Conservation (phyloP, 2,329 filamentous ascomycete genomes). For the Arthrobotrys entomopaga region DNA sequence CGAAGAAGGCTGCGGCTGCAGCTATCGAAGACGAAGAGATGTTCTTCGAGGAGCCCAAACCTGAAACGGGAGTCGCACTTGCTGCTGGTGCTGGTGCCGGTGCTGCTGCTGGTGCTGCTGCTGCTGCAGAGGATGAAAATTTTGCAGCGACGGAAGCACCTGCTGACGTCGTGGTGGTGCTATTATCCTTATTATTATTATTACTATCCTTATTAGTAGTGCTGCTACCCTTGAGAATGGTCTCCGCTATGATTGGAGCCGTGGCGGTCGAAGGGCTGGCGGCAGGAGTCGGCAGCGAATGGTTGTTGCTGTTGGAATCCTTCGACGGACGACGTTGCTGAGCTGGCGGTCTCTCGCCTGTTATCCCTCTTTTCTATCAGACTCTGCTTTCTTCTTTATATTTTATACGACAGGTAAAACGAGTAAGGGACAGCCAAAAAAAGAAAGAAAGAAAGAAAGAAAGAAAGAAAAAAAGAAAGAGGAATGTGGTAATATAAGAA, state of each 20-base stretch:
- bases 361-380: slow-evolving; percentile 11
- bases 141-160: slow-evolving; percentile 31
- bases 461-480: not conserved
- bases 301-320: slow-evolving; percentile 29
- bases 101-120: too few species aligned
- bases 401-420: too few species aligned
- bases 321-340: slow-evolving; percentile 18
- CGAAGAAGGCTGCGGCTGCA: slow-evolving; percentile 14
- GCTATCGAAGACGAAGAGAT: slow-evolving; percentile 48
- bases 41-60: slow-evolving; percentile 28
- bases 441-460: slow-evolving; percentile 6
- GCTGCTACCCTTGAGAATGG: not conserved
- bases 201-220: slow-evolving; percentile 23
- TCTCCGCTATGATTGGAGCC: slow-evolving; percentile 19
- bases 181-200: slow-evolving; percentile 25
- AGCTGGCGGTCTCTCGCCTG: slow-evolving; percentile 46
- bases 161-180: slow-evolving; percentile 47
- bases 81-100: slow-evolving; percentile 17
- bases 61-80: not conserved
- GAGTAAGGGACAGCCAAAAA: not conserved
- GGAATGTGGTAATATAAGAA: slow-evolving; percentile 10
- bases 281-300: slow-evolving; percentile 52
- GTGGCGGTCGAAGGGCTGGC: slow-evolving; percentile 45
- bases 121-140: slow-evolving; percentile 40
- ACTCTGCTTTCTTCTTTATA: not conserved